Conservation (phyloP, 208 protist species). For the Crithidia acanthocephali region DNA sequence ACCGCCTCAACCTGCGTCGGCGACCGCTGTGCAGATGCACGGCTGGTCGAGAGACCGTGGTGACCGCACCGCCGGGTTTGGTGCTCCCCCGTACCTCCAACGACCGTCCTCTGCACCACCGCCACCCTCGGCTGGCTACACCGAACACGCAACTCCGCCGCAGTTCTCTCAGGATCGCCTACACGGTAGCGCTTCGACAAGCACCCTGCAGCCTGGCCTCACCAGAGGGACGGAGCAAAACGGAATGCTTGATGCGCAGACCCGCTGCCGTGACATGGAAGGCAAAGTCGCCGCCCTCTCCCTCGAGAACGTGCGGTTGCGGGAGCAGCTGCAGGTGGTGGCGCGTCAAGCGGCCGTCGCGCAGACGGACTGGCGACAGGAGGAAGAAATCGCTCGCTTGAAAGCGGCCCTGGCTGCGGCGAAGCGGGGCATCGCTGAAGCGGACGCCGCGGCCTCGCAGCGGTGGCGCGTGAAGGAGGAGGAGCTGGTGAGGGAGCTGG, state of each 20-base stretch:
- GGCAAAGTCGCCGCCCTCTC: constrained; percentile 36
- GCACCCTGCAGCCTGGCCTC: background rate
- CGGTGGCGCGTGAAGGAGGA: constrained; percentile 61
- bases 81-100: background rate
- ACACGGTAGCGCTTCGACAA: background rate
- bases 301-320: constrained; percentile 57
- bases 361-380: constrained; percentile 29
- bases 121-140: background rate
- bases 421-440: constrained; percentile 20
- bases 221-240: background rate
- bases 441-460: constrained; percentile 28
- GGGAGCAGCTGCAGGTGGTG: constrained; percentile 39
- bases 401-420: constrained; percentile 35
- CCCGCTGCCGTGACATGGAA: constrained; percentile 28
- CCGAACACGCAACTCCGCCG: background rate
- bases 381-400: constrained; percentile 69
- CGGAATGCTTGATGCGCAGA: background rate
- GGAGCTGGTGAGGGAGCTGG: constrained; percentile 63
- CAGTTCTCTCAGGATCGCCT: background rate
- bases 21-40: background rate
- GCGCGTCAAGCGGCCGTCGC: constrained; percentile 40
- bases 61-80: background rate
- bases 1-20: background rate
- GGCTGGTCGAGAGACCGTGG: background rate
- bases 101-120: background rate